These are phyloP conservation scores for Penicillium oxalicum DNA, from an alignment of 2,329 filamentous ascomycete genomes.

Conservation along the genomic window DNA sequence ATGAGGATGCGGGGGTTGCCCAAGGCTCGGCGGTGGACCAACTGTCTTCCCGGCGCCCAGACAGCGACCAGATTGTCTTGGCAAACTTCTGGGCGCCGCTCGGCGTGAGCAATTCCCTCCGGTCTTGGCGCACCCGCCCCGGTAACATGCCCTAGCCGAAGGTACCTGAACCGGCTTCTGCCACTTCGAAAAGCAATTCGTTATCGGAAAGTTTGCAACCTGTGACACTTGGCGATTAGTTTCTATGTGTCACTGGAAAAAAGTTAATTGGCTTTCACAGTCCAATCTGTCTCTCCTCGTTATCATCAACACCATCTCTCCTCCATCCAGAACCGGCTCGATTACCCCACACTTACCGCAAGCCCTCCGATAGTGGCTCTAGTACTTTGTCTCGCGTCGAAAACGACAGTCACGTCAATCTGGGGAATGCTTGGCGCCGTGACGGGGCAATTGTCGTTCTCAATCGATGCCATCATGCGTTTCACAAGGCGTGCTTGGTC, in stretches of 20 bases:
- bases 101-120: conserved; percentile 2
- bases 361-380: neutral
- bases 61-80: neutral
- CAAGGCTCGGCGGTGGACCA: conserved; percentile 9
- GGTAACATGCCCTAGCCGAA: neutral
- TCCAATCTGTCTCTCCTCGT: conserved; percentile 25
- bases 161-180: too few species aligned
- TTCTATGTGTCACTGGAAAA: neutral
- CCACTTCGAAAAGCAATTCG: neutral
- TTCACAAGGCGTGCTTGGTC: conserved; percentile 25
- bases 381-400: neutral
- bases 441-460: conserved; percentile 20
- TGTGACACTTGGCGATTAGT: neutral
- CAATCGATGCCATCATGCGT: conserved; percentile 26
- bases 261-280: conserved; percentile 17
- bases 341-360: conserved; percentile 9
- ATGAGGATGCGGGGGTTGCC: conserved; percentile 15
- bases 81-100: neutral
- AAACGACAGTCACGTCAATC: neutral
- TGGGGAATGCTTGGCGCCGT: neutral
- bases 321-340: conserved; percentile 16
- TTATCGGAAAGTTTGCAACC: neutral
- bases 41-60: conserved; percentile 5
- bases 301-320: conserved; percentile 19
- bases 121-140: neutral